These are phyloP conservation scores for Xanthoceras sorbifolium DNA, from an alignment of 345 rosid genomes.

Conservation along the genomic window DNA sequence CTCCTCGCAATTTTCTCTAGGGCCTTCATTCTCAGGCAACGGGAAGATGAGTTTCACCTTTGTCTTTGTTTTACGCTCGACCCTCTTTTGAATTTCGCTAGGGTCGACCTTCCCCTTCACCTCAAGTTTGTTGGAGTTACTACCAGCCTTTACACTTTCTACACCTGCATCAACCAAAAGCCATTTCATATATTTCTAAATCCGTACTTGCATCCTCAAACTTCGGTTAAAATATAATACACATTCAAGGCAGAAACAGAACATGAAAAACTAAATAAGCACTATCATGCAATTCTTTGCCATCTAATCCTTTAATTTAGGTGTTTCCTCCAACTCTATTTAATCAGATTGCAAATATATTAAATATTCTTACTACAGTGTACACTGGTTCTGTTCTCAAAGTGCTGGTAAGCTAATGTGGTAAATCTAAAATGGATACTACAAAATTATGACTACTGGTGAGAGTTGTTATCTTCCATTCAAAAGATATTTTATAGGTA, in stretches of 20 bases:
- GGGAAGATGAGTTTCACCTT: slow-evolving; percentile 11
- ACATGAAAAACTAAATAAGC: background rate
- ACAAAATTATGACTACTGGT: background rate
- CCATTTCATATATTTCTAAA: background rate
- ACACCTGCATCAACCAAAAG: slow-evolving; percentile 9
- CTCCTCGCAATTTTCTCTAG: background rate
- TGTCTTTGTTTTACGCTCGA: background rate
- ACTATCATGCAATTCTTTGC: background rate
- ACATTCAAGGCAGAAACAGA: background rate
- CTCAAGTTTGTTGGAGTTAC: background rate
- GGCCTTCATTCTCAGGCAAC: background rate
- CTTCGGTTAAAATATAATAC: background rate
- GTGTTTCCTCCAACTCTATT: no score
- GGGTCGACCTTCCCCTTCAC: slow-evolving; percentile 17
- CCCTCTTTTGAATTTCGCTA: background rate
- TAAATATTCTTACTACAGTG: background rate
- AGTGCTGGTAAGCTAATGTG: background rate
- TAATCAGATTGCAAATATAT: background rate
- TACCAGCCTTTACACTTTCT: background rate
- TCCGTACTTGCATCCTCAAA: background rate
- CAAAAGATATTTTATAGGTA: background rate
- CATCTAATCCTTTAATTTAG: background rate
- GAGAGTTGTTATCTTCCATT: background rate
- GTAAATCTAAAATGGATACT: background rate
- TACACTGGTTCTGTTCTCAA: background rate